These are phyloP conservation scores for Orbilia brochopaga DNA, from an alignment of 2,329 filamentous ascomycete genomes.

Conservation along the genomic window DNA sequence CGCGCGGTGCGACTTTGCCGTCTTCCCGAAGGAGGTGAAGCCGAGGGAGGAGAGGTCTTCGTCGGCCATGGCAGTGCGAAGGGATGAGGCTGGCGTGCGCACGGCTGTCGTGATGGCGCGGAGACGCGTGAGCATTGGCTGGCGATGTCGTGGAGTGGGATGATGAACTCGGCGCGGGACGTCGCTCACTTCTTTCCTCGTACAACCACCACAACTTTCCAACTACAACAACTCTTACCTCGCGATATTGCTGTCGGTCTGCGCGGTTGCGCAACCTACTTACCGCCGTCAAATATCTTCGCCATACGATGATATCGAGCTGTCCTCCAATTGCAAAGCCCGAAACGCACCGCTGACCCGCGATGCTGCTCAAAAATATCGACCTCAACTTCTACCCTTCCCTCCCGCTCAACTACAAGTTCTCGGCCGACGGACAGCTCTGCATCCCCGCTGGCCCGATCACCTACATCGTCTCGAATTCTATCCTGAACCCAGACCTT, in stretches of 20 bases:
- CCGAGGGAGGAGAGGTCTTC: constrained; percentile 43
- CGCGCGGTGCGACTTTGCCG: constrained; percentile 18
- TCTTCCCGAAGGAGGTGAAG: constrained; percentile 48
- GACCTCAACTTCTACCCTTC: constrained; percentile 49
- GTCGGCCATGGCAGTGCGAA: constrained; percentile 29
- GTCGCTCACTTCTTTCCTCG: neutral
- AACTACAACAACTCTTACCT: neutral
- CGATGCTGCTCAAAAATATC: constrained; percentile 48
- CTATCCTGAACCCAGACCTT: constrained; percentile 35
- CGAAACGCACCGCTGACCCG: constrained; percentile 29
- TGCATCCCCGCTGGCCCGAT: constrained; percentile 43
- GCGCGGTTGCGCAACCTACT: neutral
- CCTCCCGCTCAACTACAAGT: constrained; percentile 43
- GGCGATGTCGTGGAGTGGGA: neutral
- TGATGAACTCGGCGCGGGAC: neutral
- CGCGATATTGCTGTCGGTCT: neutral
- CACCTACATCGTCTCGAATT: constrained; percentile 43
- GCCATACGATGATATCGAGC: neutral
- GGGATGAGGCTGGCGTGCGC: constrained; percentile 1
- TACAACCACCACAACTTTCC: neutral
- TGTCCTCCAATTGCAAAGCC: constrained; percentile 3
- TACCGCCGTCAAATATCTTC: neutral
- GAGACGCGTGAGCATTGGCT: constrained; percentile 9
- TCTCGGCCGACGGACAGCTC: constrained; percentile 39
- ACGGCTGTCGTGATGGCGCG: neutral